phyloP scores from a whole-genome alignment of 2,329 filamentous ascomycete genomes.

The Xylaria sp. region DNA sequence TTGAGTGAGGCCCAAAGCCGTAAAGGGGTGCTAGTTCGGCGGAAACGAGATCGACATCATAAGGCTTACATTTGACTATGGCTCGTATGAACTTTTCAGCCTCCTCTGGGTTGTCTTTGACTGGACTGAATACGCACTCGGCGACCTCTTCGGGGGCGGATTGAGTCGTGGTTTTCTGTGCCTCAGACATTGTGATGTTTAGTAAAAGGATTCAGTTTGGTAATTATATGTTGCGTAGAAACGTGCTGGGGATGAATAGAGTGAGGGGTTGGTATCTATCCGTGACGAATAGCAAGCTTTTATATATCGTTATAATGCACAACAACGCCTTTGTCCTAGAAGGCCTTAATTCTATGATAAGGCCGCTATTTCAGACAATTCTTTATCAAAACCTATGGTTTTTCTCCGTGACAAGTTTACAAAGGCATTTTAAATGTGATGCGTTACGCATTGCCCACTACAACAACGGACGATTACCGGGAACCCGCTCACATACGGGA shows the following conservation, averaged over 20 bases:
- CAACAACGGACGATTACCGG: too few species aligned
- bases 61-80: constrained; percentile 37
- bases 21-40: constrained; percentile 42
- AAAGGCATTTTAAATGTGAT: too few species aligned
- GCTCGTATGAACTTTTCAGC: constrained; percentile 35
- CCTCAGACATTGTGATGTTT: not conserved
- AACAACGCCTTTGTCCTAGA: not conserved
- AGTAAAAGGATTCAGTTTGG: not conserved
- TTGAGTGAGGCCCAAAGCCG: constrained; percentile 38
- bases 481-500: too few species aligned
- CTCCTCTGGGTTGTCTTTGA: constrained; percentile 34
- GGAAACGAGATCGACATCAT: constrained; percentile 38
- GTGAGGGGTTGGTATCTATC: not conserved
- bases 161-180: not conserved
- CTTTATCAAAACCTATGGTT: too few species aligned
- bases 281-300: not conserved
- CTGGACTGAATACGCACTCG: constrained; percentile 20
- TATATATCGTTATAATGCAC: not conserved
- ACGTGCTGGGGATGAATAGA: not conserved
- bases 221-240: not conserved
- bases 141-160: not conserved
- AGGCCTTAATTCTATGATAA: not conserved
- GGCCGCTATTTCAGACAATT: not conserved
- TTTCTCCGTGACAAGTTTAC: too few species aligned
- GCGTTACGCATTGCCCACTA: too few species aligned